Evolutionary conservation across 345 rosid species (phyloP), one percentile per base, ranked within the genome.

Genomic region (Sisymbrium irio): DNA sequence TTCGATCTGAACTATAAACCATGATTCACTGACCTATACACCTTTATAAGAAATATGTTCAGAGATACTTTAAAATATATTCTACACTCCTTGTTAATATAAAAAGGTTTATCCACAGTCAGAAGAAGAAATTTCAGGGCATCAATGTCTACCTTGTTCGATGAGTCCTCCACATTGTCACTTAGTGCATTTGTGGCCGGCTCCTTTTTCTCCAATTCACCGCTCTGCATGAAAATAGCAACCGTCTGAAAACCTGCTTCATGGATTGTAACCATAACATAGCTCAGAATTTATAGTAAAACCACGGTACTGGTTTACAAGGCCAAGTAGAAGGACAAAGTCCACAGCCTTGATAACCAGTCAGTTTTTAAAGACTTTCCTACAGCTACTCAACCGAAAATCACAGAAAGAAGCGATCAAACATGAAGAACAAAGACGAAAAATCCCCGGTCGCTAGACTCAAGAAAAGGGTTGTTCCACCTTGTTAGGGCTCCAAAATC

Each of bases 211-310:
- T 82, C 87, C 50, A 54, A 67, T 67, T 87, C 89, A 80, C 85
- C 91, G 86, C 86, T 88, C 99, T 92, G 99, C 98, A 95, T 86
- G 89, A 95, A 95, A 95, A 92, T 85, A 90, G 92, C 89, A 92
- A 92, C 96, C 86, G 90, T 85, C 96, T 90, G 93, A 90, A 90
- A 92, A 88, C 93, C 96, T 90, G 89, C 97, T 90, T 83, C 91
- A 87, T 81, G 82, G 85, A 89, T 87, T 71, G 79, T 88, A 86
- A 85, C 94, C 85, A 88, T 81, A 82, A 83, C 86, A 76, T 83
- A 87, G 86, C 98, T 95, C 87, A 92, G 97, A 85, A 79, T 82
- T 57, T 46, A 79, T 78, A 81, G 64, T 42, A 77, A 72, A 63
- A 74, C 46, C 69, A 72, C 22, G 28, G 42, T 70, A 51, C 75